Conservation (phyloP, 192 early-diverging fungal genomes). For the Gonapodya prolifera region DNA sequence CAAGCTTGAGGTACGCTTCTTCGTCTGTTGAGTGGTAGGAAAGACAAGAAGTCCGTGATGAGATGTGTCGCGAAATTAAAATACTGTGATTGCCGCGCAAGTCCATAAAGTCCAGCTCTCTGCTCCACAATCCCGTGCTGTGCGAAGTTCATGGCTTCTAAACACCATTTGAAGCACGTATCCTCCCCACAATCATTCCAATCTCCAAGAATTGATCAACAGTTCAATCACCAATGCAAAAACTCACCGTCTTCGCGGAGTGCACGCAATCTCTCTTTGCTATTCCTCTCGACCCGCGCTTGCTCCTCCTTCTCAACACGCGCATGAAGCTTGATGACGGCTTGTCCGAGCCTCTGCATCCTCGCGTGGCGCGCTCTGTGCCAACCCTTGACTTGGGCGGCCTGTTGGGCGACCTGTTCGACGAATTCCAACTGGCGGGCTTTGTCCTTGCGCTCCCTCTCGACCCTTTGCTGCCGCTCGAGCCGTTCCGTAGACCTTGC, state of each 20-base stretch:
- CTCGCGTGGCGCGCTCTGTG: constrained; percentile 57
- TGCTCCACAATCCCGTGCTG: no score
- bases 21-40: constrained; percentile 38
- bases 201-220: no score
- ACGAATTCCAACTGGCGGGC: constrained; percentile 58
- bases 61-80: neutral
- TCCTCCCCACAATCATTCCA: no score
- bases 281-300: constrained; percentile 67
- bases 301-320: constrained; percentile 89
- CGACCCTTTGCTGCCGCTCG: constrained; percentile 75
- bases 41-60: neutral
- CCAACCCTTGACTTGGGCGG: constrained; percentile 48
- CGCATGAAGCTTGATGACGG: constrained; percentile 62
- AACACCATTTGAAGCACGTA: no score
- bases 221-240: neutral
- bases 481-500: constrained; percentile 77
- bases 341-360: constrained; percentile 58
- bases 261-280: constrained; percentile 90
- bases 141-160: no score
- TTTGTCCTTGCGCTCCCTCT: constrained; percentile 72
- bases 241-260: constrained; percentile 69
- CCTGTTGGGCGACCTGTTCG: constrained; percentile 58
- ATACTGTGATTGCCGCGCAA: neutral
- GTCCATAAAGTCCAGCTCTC: no score
- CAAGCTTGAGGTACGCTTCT: constrained; percentile 87